A percentile compares a stretch with the other conserved stretches of the same genome.
These are phyloP conservation scores for Aegilops tauschii DNA, from an alignment of 176 grass and related monocot genomes.

Conservation along the genomic window DNA sequence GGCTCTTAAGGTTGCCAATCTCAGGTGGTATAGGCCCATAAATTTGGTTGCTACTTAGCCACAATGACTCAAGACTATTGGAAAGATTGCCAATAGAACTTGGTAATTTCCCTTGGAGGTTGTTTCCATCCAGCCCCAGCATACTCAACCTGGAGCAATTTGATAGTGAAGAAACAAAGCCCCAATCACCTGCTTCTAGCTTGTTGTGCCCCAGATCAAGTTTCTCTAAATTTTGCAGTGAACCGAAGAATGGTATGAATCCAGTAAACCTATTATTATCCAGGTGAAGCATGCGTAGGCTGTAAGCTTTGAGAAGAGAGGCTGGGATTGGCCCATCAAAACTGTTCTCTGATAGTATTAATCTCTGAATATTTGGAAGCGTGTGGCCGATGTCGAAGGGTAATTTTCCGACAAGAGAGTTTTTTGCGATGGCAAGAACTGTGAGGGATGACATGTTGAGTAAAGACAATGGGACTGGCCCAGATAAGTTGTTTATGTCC, in stretches of 20 bases:
- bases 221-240: neutral
- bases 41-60: constrained; percentile 29
- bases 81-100: constrained; percentile 34
- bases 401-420: constrained; percentile 17
- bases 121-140: neutral
- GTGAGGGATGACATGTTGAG: constrained; percentile 29
- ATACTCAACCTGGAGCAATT: neutral
- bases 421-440: constrained; percentile 2
- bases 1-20: constrained; percentile 18
- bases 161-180: constrained; percentile 14
- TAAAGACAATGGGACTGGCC: constrained; percentile 3
- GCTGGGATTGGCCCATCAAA: constrained; percentile 32
- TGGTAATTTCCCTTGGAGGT: constrained; percentile 33
- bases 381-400: constrained; percentile 33
- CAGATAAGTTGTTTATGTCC: constrained; percentile 21
- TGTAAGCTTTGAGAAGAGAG: constrained; percentile 28
- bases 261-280: neutral
- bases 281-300: neutral
- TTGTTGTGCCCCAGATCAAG: constrained; percentile 16
- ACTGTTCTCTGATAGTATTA: neutral
- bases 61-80: neutral
- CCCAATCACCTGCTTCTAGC: constrained; percentile 28
- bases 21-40: constrained; percentile 25
- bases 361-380: constrained; percentile 17
- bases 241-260: constrained; percentile 20